These are phyloP conservation scores for Coelastrella sp. DNA, from an alignment of 139 green algal species.

Conservation along the genomic window DNA sequence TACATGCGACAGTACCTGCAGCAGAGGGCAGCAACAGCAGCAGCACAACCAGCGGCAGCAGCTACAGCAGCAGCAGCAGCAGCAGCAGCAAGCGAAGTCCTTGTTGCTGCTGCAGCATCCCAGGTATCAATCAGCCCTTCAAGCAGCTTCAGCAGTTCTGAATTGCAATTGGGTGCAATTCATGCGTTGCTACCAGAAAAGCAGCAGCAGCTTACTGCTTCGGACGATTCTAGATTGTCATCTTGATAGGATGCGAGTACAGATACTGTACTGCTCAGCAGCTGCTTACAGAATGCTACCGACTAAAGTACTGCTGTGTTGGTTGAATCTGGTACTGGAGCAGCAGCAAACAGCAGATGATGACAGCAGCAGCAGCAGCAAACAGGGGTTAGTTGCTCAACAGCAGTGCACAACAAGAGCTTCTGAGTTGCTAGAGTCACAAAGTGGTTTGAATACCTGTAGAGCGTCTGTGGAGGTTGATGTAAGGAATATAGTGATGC, in stretches of 20 bases:
- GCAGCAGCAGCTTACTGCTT: not conserved
- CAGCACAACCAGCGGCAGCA: not conserved
- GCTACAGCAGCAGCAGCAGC: not conserved
- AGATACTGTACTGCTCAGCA: not conserved
- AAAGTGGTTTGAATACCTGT: too few relatives aligned
- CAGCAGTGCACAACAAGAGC: too few relatives aligned
- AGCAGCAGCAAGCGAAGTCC: not conserved
- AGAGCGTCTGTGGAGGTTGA: too few relatives aligned
- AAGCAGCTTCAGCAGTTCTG: not conserved
- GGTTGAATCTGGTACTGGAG: not conserved
- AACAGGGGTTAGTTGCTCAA: too few relatives aligned
- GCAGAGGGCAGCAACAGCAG: slow-evolving; percentile 30
- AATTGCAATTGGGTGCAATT: slow-evolving; percentile 16
- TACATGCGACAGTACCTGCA: too few relatives aligned
- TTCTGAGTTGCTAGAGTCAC: too few relatives aligned
- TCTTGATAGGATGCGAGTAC: not conserved
- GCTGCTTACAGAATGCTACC: slow-evolving; percentile 28
- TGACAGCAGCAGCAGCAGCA: too few relatives aligned
- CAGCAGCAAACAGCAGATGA: not conserved
- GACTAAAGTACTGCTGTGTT: not conserved
- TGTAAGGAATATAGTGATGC: not conserved
- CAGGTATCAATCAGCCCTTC: not conserved
- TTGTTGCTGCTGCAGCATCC: slow-evolving; percentile 21
- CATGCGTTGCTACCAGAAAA: not conserved
- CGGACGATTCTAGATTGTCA: not conserved